Conservation (phyloP, 164 flowering plant genomes). For the Tetrastigma voinierianum region DNA sequence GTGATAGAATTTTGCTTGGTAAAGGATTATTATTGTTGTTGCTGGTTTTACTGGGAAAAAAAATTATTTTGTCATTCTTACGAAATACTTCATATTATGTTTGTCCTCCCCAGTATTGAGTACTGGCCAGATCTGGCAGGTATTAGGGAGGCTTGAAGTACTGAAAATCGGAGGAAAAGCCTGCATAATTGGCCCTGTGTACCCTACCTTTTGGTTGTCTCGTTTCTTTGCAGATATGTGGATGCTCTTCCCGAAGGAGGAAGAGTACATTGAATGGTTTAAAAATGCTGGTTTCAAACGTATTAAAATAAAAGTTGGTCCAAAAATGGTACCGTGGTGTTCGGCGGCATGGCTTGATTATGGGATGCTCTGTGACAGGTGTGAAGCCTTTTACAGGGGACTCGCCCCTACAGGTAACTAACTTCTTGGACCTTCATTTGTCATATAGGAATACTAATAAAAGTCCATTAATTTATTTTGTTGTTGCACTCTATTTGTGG, state of each 20-base stretch:
- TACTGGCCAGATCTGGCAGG: constrained; percentile 99
- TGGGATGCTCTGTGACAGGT: constrained; percentile 98
- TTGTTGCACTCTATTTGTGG: too few relatives aligned
- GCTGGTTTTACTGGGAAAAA: not conserved
- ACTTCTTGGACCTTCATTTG: not conserved
- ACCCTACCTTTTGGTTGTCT: constrained; percentile 90
- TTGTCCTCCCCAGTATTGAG: constrained; percentile 60
- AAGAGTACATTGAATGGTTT: too few relatives aligned
- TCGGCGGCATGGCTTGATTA: constrained; percentile 92
- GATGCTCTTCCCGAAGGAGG: too few relatives aligned
- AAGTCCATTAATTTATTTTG: too few relatives aligned
- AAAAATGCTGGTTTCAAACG: too few relatives aligned
- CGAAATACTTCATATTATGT: constrained; percentile 4
- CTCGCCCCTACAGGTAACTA: constrained; percentile 47
- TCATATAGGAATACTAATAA: too few relatives aligned
- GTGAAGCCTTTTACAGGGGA: constrained; percentile 75
- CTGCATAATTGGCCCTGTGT: constrained; percentile 88
- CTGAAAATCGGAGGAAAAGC: constrained; percentile 89
- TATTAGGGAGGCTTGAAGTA: constrained; percentile 93
- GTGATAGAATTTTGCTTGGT: too few relatives aligned
- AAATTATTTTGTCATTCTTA: constrained; percentile 3
- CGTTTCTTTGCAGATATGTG: constrained; percentile 81
- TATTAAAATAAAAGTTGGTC: constrained; percentile 42
- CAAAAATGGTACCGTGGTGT: constrained; percentile 98
- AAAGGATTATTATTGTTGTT: too few relatives aligned